phyloP scores from a whole-genome alignment of 169 alveolate genomes.

The Eimeria zaria region DNA sequence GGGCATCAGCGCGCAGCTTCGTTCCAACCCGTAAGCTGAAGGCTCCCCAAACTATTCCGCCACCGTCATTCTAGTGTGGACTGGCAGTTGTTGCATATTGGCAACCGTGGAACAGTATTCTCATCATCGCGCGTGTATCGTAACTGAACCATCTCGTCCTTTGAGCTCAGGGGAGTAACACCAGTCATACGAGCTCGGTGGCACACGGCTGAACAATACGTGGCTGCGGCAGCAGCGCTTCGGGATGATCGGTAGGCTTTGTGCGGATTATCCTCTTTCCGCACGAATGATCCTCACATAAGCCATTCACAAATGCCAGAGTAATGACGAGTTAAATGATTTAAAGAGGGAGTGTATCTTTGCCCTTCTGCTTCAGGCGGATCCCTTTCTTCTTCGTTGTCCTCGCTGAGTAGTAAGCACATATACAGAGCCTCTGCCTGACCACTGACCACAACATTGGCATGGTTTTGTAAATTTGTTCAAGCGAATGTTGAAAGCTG shows the following conservation, averaged over 20 bases:
- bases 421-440: not conserved
- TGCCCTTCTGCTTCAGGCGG: slow-evolving; percentile 29
- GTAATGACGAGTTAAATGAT: not conserved
- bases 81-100: not conserved
- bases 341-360: not conserved
- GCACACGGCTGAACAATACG: slow-evolving; percentile 77
- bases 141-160: not conserved
- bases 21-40: slow-evolving; percentile 48
- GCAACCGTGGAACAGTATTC: not conserved
- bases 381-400: slow-evolving; percentile 55
- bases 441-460: not conserved
- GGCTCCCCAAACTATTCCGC: not conserved
- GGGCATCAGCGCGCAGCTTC: not conserved
- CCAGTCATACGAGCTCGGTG: slow-evolving; percentile 81
- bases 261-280: not conserved
- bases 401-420: slow-evolving; percentile 70
- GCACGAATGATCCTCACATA: not conserved
- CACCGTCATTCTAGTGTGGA: not conserved
- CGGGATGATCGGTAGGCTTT: slow-evolving; percentile 60
- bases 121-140: not conserved
- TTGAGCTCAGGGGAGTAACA: slow-evolving; percentile 52
- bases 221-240: slow-evolving; percentile 71
- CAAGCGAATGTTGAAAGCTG: not conserved
- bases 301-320: not conserved
- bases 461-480: not conserved